Conservation (phyloP, 257 asterid genomes). For the Solanum microdontum region DNA sequence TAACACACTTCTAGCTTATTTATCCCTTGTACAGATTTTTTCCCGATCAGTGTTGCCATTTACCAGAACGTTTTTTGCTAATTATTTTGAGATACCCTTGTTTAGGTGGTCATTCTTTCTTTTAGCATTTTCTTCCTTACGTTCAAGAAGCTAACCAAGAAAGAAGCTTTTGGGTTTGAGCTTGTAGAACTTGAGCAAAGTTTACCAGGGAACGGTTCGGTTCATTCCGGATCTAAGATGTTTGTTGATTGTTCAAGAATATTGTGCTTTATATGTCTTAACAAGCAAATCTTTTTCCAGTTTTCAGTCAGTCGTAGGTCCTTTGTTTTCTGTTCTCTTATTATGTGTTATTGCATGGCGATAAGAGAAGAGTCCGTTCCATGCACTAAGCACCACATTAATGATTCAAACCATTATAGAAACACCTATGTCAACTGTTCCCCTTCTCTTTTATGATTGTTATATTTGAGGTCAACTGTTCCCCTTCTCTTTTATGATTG, state of each 20-base stretch:
- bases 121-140: not conserved
- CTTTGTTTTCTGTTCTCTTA: not conserved
- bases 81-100: not conserved
- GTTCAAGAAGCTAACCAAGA: not conserved
- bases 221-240: not conserved
- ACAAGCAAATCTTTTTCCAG: not conserved
- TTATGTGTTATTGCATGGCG: not conserved
- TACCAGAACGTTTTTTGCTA: not conserved
- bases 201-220: not conserved
- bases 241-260: not conserved
- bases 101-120: not conserved
- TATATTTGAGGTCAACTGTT: not conserved
- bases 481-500: not conserved
- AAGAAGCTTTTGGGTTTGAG: not conserved
- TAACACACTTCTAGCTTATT: not conserved
- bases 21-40: not conserved
- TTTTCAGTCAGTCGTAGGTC: not conserved
- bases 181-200: not conserved
- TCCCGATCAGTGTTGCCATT: not conserved
- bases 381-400: not conserved
- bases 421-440: not conserved
- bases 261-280: not conserved
- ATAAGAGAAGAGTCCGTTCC: not conserved
- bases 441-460: not conserved
- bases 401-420: not conserved